Evolutionary conservation across 371 early-diverging fungal genomes (phyloP).

Genomic region (Mortierella sp.): DNA sequence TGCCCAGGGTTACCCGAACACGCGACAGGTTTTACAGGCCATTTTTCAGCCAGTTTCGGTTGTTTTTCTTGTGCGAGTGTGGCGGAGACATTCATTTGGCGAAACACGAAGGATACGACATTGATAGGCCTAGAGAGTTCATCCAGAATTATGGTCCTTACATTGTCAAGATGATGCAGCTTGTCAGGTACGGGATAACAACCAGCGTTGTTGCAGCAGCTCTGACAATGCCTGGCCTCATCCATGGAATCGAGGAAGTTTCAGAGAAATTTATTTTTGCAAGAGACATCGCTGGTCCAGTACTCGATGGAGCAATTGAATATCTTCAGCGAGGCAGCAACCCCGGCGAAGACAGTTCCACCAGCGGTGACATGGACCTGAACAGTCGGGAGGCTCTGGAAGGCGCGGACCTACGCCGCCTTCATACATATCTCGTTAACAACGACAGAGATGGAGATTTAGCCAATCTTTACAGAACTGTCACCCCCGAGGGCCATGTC

Average conservation of each 20-base stretch:
- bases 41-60: slow-evolving; percentile 20
- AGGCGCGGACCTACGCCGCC: slow-evolving; percentile 16
- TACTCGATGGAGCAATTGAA: background rate
- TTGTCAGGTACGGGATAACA: slow-evolving; percentile 19
- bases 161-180: slow-evolving; percentile 21
- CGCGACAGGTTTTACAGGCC: slow-evolving; percentile 4
- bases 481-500: slow-evolving; percentile 14
- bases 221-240: slow-evolving; percentile 6
- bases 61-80: slow-evolving; percentile 41
- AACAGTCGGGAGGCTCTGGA: slow-evolving; percentile 1
- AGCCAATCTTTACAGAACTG: slow-evolving; percentile 22
- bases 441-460: slow-evolving; percentile 3
- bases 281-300: background rate
- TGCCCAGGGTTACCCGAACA: background rate
- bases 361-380: background rate
- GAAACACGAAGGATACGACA: slow-evolving; percentile 28
- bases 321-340: background rate
- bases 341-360: background rate
- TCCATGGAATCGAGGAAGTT: slow-evolving; percentile 11
- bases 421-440: slow-evolving; percentile 8
- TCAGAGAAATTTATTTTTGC: background rate
- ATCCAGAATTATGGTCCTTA: slow-evolving; percentile 31
- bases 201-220: slow-evolving; percentile 14
- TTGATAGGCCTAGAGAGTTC: slow-evolving; percentile 26
- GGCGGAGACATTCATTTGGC: slow-evolving; percentile 31